Base-by-base conservation (phyloP, 352 stramenopile genomes). In the Pythium aquatile region DNA sequence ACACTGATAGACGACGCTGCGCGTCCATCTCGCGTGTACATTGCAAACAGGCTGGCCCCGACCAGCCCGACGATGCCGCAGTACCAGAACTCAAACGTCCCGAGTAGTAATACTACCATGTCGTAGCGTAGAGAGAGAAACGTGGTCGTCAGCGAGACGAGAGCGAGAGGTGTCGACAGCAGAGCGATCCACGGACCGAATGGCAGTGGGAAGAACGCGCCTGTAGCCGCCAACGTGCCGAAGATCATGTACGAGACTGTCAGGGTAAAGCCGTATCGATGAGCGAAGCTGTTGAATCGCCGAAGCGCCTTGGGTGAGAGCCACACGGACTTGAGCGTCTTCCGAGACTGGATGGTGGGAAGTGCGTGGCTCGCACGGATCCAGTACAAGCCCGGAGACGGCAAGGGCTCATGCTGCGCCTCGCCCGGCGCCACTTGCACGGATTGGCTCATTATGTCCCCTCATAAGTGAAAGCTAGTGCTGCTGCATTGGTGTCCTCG, bases 1-100 rank as follows among this genome's bases (percentile, higher is more conserved):
- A 53, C 7, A 4, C 28, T 30, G 14, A 42, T 9, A 13, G 28
- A 39, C 29, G 29, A 32, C 8, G 24, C 16, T 5, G 52, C 14
- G 14, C 60, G 52, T 2, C 26, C 42, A 33, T 63, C 57, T 2
- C 32, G 24, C 20, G 33, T 33, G 54, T 62, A 52, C 10, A 51
- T 9, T 5, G 30, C 53, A 10, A 35, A 28, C 1, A 62, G 24
- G 5, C 46, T 28, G 2, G 24, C 28, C 13, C 10, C 14, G 8
- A 58, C 20, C 2, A 47, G 7, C 3, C n/a, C 14, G 3, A 28
- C 30, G 24, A 62, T 2, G 20, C 30, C 20, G 8, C 17, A 33
- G 46, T 52, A 62, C 61, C 61, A 68, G 39, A 68, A 68, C 26
- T 68, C 61, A 46, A 53, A 68, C 46, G 61, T 68, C 2, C 44